phyloP scores from a whole-genome alignment of 768 basidiomycete genomes.

The Rhizopogon vulgaris region DNA sequence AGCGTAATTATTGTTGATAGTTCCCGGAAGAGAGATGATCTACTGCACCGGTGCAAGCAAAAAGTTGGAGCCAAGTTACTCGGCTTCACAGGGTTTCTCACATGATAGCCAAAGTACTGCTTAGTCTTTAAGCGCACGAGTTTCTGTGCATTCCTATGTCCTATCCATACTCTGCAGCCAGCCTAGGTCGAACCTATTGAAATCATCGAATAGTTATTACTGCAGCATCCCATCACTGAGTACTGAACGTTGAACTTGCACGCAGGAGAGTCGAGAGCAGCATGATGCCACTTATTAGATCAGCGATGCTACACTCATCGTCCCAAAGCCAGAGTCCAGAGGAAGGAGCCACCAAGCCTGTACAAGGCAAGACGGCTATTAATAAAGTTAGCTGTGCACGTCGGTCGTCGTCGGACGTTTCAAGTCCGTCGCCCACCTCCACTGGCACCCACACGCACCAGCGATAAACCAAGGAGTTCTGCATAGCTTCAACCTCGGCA shows the following conservation, averaged over 20 bases:
- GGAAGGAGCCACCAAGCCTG: constrained; percentile 12
- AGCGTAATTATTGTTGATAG: too few relatives aligned
- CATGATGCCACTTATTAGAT: constrained; percentile 58
- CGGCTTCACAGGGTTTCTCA: too few relatives aligned
- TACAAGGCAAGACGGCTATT: constrained; percentile 14
- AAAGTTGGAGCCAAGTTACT: too few relatives aligned
- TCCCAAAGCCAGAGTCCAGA: constrained; percentile 38
- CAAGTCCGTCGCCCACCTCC: constrained; percentile 9
- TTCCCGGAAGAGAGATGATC: too few relatives aligned
- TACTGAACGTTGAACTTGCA: neutral
- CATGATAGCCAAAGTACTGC: too few relatives aligned
- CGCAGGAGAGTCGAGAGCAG: constrained; percentile 67
- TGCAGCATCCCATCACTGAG: constrained; percentile 8
- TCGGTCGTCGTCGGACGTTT: too few relatives aligned
- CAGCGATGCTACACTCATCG: constrained; percentile 54
- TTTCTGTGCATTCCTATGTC: too few relatives aligned
- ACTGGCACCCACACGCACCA: constrained; percentile 3
- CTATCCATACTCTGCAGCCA: too few relatives aligned
- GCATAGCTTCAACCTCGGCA: constrained; percentile 40
- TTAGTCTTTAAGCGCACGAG: too few relatives aligned
- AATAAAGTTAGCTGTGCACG: neutral
- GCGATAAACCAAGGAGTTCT: constrained; percentile 44
- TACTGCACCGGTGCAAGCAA: too few relatives aligned
- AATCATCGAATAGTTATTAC: neutral
- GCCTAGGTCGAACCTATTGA: too few relatives aligned